A percentile compares a stretch with the other conserved stretches of the same genome.
These are phyloP conservation scores for Dryadomyces quercus-mongolicae DNA, from an alignment of 2,329 filamentous ascomycete species.

Conservation along the genomic window DNA sequence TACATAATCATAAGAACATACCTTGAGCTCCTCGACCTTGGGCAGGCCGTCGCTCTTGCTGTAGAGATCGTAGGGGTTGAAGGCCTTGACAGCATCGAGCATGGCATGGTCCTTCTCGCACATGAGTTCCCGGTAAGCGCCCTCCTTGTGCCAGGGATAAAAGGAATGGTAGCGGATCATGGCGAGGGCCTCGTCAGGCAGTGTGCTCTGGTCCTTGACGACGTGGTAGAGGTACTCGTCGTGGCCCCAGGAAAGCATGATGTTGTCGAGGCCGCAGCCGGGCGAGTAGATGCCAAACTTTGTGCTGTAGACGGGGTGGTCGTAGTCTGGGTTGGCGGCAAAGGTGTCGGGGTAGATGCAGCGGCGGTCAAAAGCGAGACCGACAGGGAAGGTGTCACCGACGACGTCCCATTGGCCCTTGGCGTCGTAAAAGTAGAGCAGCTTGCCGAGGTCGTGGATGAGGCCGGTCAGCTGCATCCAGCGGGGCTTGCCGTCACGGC, in stretches of 20 bases:
- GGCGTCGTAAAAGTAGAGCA: conserved; percentile 72
- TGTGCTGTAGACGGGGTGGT: conserved; percentile 60
- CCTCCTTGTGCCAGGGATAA: conserved; percentile 80
- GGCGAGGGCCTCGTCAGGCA: conserved; percentile 72
- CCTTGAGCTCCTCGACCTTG: conserved; percentile 64
- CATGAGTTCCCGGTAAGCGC: conserved; percentile 75
- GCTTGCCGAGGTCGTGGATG: conserved; percentile 70
- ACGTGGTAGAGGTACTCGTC: conserved; percentile 84
- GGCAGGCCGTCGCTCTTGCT: conserved; percentile 81
- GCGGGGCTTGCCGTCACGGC: conserved; percentile 68
- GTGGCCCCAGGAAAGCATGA: conserved; percentile 86
- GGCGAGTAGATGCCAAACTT: conserved; percentile 68
- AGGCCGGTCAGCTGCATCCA: conserved; percentile 74
- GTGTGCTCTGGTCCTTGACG: conserved; percentile 65
- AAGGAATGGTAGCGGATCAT: conserved; percentile 94
- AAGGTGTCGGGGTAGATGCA: conserved; percentile 80
- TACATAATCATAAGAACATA: conserved; percentile 18
- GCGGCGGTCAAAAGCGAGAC: conserved; percentile 55
- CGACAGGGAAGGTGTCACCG: conserved; percentile 72
- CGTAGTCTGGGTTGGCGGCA: conserved; percentile 59
- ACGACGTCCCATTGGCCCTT: conserved; percentile 89
- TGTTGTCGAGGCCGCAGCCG: conserved; percentile 71
- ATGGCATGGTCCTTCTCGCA: conserved; percentile 67
- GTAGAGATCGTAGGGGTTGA: conserved; percentile 87
- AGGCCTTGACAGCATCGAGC: conserved; percentile 69